A percentile compares a stretch with the other conserved stretches of the same genome.
Conservation (phyloP, 805 yeast species). For the Myxozyma neotropica region DNA sequence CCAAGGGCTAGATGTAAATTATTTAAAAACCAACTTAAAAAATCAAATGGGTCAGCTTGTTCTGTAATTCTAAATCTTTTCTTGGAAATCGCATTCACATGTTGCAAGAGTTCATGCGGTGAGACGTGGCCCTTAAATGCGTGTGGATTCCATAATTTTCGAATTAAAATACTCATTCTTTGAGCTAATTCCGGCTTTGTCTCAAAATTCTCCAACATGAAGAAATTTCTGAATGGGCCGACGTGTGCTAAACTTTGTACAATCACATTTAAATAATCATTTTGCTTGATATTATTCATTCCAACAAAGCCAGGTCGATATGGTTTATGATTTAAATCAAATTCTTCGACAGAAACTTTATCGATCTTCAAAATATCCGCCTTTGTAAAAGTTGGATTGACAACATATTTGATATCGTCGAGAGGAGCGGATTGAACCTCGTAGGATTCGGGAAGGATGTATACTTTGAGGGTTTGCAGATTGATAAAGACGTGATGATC, state of each 20-base stretch:
- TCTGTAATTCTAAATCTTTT: slow-evolving; percentile 47
- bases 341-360: slow-evolving; percentile 34
- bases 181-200: slow-evolving; percentile 45
- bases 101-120: slow-evolving; percentile 64
- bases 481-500: slow-evolving; percentile 67
- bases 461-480: slow-evolving; percentile 53
- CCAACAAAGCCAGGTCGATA: slow-evolving; percentile 71
- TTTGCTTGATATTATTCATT: slow-evolving; percentile 54
- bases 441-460: slow-evolving; percentile 64
- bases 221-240: slow-evolving; percentile 51
- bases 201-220: slow-evolving; percentile 41
- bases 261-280: slow-evolving; percentile 60
- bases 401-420: slow-evolving; percentile 55
- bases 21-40: slow-evolving; percentile 64
- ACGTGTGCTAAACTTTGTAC: slow-evolving; percentile 61
- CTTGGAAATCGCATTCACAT: slow-evolving; percentile 49
- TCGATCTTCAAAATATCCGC: slow-evolving; percentile 45
- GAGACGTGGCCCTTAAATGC: slow-evolving; percentile 66
- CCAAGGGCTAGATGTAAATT: slow-evolving; percentile 44
- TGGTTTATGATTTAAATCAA: slow-evolving; percentile 50
- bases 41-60: slow-evolving; percentile 56
- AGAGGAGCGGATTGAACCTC: slow-evolving; percentile 49
- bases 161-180: slow-evolving; percentile 51
- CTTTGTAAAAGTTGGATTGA: slow-evolving; percentile 54
- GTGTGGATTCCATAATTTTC: slow-evolving; percentile 66